These are phyloP conservation scores for Thyridium curvatum DNA, from an alignment of 2,329 filamentous ascomycete species.

Conservation along the genomic window DNA sequence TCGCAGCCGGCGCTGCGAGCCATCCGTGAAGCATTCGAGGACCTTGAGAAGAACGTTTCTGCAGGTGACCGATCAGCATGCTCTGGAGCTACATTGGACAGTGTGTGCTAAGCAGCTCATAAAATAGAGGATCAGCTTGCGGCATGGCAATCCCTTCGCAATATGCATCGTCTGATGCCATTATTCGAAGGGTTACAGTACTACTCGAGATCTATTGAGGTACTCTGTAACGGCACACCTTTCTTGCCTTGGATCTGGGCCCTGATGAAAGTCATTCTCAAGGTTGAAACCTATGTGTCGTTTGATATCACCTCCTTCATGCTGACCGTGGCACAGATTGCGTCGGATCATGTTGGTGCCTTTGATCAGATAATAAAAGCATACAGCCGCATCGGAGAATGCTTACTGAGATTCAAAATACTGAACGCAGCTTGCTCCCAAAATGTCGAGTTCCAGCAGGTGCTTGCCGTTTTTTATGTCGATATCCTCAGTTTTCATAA, in stretches of 20 bases:
- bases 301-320: not conserved
- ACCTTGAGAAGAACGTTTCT: slow-evolving; percentile 10
- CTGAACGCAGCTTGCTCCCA: slow-evolving; percentile 20
- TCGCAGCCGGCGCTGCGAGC: slow-evolving; percentile 6
- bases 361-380: slow-evolving; percentile 34
- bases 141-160: slow-evolving; percentile 27
- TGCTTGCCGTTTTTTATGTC: slow-evolving; percentile 34
- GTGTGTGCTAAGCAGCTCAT: slow-evolving; percentile 27
- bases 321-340: slow-evolving; percentile 9
- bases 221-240: slow-evolving; percentile 38
- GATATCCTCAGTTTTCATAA: slow-evolving; percentile 44
- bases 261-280: slow-evolving; percentile 29
- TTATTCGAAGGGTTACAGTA: slow-evolving; percentile 32
- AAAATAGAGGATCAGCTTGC: slow-evolving; percentile 32
- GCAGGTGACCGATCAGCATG: slow-evolving; percentile 12
- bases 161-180: slow-evolving; percentile 34
- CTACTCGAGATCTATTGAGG: slow-evolving; percentile 33
- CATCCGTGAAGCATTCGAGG: slow-evolving; percentile 13
- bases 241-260: slow-evolving; percentile 41
- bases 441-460: slow-evolving; percentile 28
- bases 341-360: slow-evolving; percentile 26
- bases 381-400: slow-evolving; percentile 30
- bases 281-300: slow-evolving; percentile 10
- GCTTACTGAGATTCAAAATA: slow-evolving; percentile 28
- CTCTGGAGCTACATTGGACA: slow-evolving; percentile 22